Evolutionary conservation across 805 yeast genomes (phyloP).

Genomic region (Candida loeiensis): DNA sequence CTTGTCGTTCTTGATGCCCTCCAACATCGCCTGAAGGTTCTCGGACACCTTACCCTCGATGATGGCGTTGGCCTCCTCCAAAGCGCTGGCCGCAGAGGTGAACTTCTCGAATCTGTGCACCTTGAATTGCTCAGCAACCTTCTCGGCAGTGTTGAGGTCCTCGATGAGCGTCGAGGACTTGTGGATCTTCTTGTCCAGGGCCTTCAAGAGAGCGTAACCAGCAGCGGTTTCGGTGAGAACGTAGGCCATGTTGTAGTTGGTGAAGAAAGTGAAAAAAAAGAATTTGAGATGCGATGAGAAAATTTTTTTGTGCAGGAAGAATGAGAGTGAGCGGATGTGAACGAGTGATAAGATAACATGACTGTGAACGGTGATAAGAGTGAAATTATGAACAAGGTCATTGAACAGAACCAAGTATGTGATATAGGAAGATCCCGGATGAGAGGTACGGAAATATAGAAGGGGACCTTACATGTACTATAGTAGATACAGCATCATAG

Average conservation of each 20-base stretch:
- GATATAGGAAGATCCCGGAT: too few species aligned
- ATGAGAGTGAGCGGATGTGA: neutral
- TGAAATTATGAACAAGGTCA: too few species aligned
- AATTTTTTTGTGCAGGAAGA: conserved; percentile 3
- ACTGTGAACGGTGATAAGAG: too few species aligned
- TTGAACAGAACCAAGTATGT: too few species aligned
- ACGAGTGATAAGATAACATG: too few species aligned
- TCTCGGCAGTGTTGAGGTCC: conserved; percentile 78
- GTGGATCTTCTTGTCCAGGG: conserved; percentile 95
- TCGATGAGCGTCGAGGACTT: conserved; percentile 71
- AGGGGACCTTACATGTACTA: too few species aligned
- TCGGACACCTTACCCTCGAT: conserved; percentile 92
- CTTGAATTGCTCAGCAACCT: conserved; percentile 86
- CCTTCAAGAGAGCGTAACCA: conserved; percentile 96
- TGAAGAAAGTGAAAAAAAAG: conserved; percentile 9
- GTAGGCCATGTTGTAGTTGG: conserved; percentile 56
- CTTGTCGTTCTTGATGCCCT: conserved; percentile 74
- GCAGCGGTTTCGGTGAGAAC: conserved; percentile 98
- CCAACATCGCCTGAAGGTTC: conserved; percentile 72
- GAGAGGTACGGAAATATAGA: too few species aligned
- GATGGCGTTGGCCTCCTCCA: conserved; percentile 89
- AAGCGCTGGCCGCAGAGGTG: conserved; percentile 89
- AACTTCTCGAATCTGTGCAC: conserved; percentile 95
- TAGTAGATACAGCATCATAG: too few species aligned
- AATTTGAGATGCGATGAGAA: conserved; percentile 10